Base-by-base conservation (phyloP, 2,329 filamentous ascomycete species). In the Fusarium humuli region DNA sequence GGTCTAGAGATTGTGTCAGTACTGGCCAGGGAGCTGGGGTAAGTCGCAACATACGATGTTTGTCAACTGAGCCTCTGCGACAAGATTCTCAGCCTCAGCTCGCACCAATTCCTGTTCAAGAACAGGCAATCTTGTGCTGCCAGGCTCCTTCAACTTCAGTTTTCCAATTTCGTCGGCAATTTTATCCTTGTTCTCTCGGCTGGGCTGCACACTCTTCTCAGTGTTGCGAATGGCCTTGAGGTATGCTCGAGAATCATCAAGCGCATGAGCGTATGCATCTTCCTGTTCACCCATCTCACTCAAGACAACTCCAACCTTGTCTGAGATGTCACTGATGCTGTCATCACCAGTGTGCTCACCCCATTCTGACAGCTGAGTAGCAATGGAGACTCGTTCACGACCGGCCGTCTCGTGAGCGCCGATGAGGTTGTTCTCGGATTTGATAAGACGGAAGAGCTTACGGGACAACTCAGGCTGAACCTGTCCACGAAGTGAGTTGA, bases 51-150 rank as follows among this genome's bases (percentile, higher is more conserved):
- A 65, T 84, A 97, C 94, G 73, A 97, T 90, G 80, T 99, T 99
- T 77, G 92, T 95, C 79, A 99, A 86, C 81, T 99, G 96, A 23
- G 96, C 96, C 82, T 99, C 96, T 3, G 96, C 96, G 52, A 99
- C 96, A 63, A 99, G 83, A 76, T 94, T 97, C 84, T 98, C 94
- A 5, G 96, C 96, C 85, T 99, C 96, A 25, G 95, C 94, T 72
- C 96, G 88, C 56, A 99, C 94, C 56, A 99, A 90, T 84, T 98
- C 96, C 84, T 99, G 96, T 84, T 99, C 96, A 57, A 98, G 86
- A 23, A 91, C 91, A 37, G 94, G 90, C 58, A 98, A 84, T 78
- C 90, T 92, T 30, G 92, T 86, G 77, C 91, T 97, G 78, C 92
- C 89, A 9, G 94, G 94, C 81, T 98, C 96, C 84, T 96, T 98